Evolutionary conservation across 1,284 basidiomycete genomes (phyloP).

Genomic region (Puccinia brachypodii): DNA sequence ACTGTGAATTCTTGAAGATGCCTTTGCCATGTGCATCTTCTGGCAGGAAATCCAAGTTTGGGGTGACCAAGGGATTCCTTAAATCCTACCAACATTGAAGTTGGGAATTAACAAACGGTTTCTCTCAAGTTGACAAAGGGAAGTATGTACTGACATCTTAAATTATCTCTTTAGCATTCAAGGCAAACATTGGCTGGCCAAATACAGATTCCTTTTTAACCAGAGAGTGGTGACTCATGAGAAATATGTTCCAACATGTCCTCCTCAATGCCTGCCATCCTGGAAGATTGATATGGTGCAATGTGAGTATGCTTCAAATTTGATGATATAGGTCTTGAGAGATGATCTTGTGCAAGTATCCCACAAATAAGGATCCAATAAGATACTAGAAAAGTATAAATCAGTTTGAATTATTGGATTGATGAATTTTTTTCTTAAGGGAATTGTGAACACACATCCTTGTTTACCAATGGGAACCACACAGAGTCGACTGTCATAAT

Average conservation of each 20-base stretch:
- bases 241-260: neutral
- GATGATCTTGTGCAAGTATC: neutral
- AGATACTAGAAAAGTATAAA: neutral
- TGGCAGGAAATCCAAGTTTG: neutral
- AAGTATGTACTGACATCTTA: constrained; percentile 2
- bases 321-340: neutral
- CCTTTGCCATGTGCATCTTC: neutral
- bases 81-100: neutral
- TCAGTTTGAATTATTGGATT: neutral
- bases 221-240: neutral
- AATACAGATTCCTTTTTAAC: neutral
- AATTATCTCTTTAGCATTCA: neutral
- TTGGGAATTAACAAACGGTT: neutral
- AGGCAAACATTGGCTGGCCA: neutral
- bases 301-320: neutral
- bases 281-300: neutral
- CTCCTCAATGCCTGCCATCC: neutral
- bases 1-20: neutral
- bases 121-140: neutral
- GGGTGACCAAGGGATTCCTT: neutral
- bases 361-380: neutral
- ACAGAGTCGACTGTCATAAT: neutral
- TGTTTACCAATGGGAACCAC: neutral
- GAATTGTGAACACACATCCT: neutral
- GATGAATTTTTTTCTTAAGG: neutral